These are phyloP conservation scores for Lonicera japonica DNA, from an alignment of 129 eudicot species.

Conservation along the genomic window DNA sequence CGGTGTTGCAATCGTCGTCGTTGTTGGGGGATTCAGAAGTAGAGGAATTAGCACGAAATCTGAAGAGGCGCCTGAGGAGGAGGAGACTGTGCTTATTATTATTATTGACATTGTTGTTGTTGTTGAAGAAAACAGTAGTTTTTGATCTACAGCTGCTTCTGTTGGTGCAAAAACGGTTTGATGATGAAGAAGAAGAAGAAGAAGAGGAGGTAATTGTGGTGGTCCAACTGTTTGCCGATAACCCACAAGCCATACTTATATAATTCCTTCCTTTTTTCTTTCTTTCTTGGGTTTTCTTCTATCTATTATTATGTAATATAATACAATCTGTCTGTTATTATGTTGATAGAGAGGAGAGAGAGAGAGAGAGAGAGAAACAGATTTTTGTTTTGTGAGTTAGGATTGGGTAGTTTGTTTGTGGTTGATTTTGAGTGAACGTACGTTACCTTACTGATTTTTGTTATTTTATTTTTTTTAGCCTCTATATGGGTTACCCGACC, in stretches of 20 bases:
- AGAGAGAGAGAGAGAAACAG: not conserved
- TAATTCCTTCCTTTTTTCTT: not conserved
- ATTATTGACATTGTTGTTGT: slow-evolving; percentile 16
- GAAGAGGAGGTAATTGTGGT: too few relatives aligned
- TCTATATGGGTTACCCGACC: too few relatives aligned
- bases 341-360: not conserved
- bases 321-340: slow-evolving; percentile 1
- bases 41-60: slow-evolving; percentile 55
- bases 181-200: too few relatives aligned
- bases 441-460: not conserved
- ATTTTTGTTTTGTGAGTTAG: slow-evolving; percentile 3
- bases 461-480: too few relatives aligned
- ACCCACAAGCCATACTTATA: slow-evolving; percentile 37
- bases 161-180: slow-evolving; percentile 14
- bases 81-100: slow-evolving; percentile 26
- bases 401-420: slow-evolving; percentile 26
- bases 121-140: slow-evolving; percentile 36
- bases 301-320: too few relatives aligned
- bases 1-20: slow-evolving; percentile 71
- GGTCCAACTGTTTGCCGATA: slow-evolving; percentile 32
- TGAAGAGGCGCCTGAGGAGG: slow-evolving; percentile 28
- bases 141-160: slow-evolving; percentile 22
- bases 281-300: not conserved
- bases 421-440: slow-evolving; percentile 24
- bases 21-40: slow-evolving; percentile 56